Conservation (phyloP, 495 filamentous ascomycete genomes). For the Saxispiralis lemnorum region DNA sequence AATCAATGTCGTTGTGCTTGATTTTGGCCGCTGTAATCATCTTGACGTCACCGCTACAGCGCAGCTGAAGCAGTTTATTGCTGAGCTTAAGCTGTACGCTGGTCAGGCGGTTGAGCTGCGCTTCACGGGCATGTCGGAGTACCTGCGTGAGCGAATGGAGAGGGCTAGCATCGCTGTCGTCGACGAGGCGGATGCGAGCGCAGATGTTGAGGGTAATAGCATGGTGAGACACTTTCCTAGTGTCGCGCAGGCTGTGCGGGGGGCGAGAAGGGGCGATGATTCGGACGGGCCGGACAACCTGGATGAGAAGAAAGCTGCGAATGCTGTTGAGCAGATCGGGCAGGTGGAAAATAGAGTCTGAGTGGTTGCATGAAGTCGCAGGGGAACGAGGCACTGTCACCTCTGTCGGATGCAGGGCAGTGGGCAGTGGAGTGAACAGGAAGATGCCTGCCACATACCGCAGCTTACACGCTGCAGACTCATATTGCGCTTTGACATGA, state of each 20-base stretch:
- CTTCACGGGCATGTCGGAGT: constrained; percentile 4
- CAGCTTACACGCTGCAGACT: too few species aligned
- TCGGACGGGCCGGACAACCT: neutral
- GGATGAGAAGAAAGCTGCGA: neutral
- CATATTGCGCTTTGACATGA: too few species aligned
- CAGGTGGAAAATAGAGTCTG: too few species aligned
- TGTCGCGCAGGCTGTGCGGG: neutral
- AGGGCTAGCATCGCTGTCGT: neutral
- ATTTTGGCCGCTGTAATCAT: constrained; percentile 10
- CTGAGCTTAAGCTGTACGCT: constrained; percentile 8
- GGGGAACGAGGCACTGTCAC: too few species aligned
- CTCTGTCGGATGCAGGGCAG: too few species aligned
- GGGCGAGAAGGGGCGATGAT: neutral
- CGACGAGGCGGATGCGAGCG: neutral
- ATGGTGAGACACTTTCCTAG: neutral
- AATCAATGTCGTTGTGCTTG: constrained; percentile 12
- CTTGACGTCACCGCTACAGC: constrained; percentile 8
- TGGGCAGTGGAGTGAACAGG: too few species aligned
- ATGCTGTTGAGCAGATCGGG: neutral
- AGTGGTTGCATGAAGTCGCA: too few species aligned
- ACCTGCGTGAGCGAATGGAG: constrained; percentile 3
- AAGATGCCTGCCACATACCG: too few species aligned
- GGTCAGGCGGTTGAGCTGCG: constrained; percentile 7
- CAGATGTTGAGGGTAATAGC: neutral
- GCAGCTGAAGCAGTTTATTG: constrained; percentile 3